Evolutionary conservation across 2,329 filamentous ascomycete genomes (phyloP), one percentile per base, ranked within the genome.

Genomic region (Microdochium bolleyi): DNA sequence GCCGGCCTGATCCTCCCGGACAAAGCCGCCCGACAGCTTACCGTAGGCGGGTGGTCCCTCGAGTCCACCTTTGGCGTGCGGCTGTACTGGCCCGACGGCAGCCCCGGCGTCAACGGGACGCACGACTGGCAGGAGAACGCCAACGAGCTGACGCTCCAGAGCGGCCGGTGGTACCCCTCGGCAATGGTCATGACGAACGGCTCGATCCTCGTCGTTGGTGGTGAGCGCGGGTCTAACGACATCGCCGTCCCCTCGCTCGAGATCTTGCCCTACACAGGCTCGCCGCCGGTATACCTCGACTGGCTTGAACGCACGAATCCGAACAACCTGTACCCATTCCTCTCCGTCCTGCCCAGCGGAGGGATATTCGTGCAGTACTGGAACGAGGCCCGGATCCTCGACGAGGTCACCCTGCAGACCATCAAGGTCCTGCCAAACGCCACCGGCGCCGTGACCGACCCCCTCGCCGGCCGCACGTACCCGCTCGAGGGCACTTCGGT

Each of bases 261-360:
- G 64, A 65, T 83, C 14, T 67, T 82, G 24, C 80, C 79, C 41
- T 67, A 64, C 10, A 72, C 71, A 16, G 70, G 70, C 41, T 70
- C 70, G 3, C 63, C 67, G 1, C 66, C 73, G 2, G 58, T 76
- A 10, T 69, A 72, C 58, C 71, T 77, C 57, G 75, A 80, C 48
- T 83, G 76, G 67, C 71, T 83, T 13, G 61, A 73, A 41, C 70
- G 74, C 24, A 82, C 79, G 2, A 75, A 82, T 58, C 79, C 79
- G 2, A 73, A 78, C 67, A 83, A 82, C 60, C 67, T 82, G n/a
- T 83, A 84, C 55, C 80, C 80, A 0, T 83, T 76, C 68, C 58
- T 80, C 11, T 67, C 68, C 13, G 73, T 82, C 24, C 62, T 83
- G 2, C 79, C 79, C 9, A 70, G 70, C 10, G 78, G 78, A 21